Conservation (phyloP, 1,284 basidiomycete genomes). For the Apiotrichum brassicae region DNA sequence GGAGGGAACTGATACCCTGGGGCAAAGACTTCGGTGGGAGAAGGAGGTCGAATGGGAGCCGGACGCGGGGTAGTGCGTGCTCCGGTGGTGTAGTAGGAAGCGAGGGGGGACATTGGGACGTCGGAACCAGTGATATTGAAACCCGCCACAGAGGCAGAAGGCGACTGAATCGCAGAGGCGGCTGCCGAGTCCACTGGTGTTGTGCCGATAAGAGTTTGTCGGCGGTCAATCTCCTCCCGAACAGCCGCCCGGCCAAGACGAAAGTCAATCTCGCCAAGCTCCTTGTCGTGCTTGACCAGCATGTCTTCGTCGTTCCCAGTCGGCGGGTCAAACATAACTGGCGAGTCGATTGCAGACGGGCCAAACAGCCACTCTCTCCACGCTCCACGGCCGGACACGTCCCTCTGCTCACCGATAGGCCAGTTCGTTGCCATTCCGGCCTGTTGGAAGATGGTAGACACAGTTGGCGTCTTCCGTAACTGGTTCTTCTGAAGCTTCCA, state of each 20-base stretch:
- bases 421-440: constrained; percentile 31
- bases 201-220: constrained; percentile 1
- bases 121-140: neutral
- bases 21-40: constrained; percentile 21
- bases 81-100: constrained; percentile 20
- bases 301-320: constrained; percentile 8
- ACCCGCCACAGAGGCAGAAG: neutral
- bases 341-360: neutral
- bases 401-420: constrained; percentile 26
- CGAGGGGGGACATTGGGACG: constrained; percentile 16
- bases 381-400: neutral
- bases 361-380: constrained; percentile 4
- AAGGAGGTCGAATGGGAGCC: neutral
- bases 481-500: constrained; percentile 29
- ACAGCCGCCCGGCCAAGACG: constrained; percentile 34
- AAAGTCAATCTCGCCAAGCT: constrained; percentile 38
- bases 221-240: constrained; percentile 29
- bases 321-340: neutral
- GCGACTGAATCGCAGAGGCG: neutral
- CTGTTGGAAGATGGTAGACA: constrained; percentile 27
- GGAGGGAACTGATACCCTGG: constrained; percentile 32
- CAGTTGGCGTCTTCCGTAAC: constrained; percentile 16
- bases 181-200: neutral
- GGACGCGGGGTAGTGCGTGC: neutral
- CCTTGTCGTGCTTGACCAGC: constrained; percentile 30